Base-by-base conservation (phyloP, 1,284 basidiomycete species). In the Tylopilus orsonianus region DNA sequence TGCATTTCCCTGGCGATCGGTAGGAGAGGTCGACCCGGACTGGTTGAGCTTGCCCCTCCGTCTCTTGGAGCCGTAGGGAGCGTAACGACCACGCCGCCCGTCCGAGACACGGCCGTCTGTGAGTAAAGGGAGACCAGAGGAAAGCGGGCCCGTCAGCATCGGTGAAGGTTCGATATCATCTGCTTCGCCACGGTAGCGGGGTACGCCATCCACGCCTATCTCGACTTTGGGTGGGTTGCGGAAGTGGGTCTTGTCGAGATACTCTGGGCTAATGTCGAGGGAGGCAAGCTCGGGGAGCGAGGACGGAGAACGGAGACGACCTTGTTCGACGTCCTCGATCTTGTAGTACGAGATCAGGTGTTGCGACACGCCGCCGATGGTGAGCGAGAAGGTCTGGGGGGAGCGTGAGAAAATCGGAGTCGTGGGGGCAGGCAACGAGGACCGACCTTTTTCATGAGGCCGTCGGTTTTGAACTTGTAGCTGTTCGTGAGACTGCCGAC, bases 261-360 rank as follows among this genome's bases (percentile, higher is more conserved):
- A 94, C 57, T 93, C 90, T 19, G 89, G 86, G 56, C 84, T 87
- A 65, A 97, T 96, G 52, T 89, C 84, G 27, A 98, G 77, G 0
- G 88, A 80, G 0, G 86, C 84, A 24, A 98, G 79, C 67, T 97
- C 94, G 0, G 93, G 90, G 0, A 96, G 77, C 2, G 89, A 89
- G 0, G 93, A 95, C 0, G 95, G 95, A 0, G 90, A 80, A 26
- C 93, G 83, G 7, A 98, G 79, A 26, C 92, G 85, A 18, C 92
- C 93, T 48, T 85, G 81, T 43, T 91, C 82, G 18, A 97, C 93
- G 64, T 98, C 95, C 56, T 93, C 88, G 49, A 96, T 80, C 56
- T 86, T 87, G 78, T 98, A 98, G 74, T 98, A 97, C 2, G 93
- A 97, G 44, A 98, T 92, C 52, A 98, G 80, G 66, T 98, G 95